Conservation (phyloP, 306 rosid genomes). For the Arachis stenosperma region DNA sequence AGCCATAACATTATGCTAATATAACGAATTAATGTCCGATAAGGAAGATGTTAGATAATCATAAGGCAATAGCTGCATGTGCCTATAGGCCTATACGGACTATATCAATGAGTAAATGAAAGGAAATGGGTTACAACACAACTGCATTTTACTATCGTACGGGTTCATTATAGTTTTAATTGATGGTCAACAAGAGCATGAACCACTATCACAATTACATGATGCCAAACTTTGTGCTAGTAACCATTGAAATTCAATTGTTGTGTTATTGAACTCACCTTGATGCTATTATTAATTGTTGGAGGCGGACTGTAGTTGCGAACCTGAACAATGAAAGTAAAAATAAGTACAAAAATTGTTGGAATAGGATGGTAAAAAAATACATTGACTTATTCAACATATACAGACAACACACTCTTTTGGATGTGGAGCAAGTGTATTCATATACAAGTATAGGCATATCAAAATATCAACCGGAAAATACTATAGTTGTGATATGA, state of each 20-base stretch:
- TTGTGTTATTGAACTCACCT: constrained; percentile 61
- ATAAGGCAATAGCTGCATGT: constrained; percentile 28
- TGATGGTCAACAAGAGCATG: constrained; percentile 6
- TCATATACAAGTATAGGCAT: neutral
- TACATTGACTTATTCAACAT: neutral
- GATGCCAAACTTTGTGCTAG: constrained; percentile 20
- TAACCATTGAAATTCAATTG: constrained; percentile 21
- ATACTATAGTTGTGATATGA: neutral
- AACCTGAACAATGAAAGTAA: constrained; percentile 61
- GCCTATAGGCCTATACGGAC: constrained; percentile 29
- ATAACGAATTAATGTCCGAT: constrained; percentile 27
- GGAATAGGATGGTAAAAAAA: constrained; percentile 17
- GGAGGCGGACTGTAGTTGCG: constrained; percentile 90
- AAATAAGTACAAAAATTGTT: constrained; percentile 13
- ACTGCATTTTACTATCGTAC: constrained; percentile 12
- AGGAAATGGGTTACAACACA: constrained; percentile 30
- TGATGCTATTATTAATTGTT: constrained; percentile 90
- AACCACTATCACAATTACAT: constrained; percentile 21
- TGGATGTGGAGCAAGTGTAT: neutral
- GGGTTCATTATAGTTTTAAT: neutral
- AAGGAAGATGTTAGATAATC: constrained; percentile 32
- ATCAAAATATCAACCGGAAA: constrained; percentile 10
- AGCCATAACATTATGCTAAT: constrained; percentile 30
- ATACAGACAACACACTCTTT: neutral
- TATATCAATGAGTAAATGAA: constrained; percentile 22